Evolutionary conservation across 192 early-diverging fungal species (phyloP), one percentile per base, ranked within the genome.

Genomic region (Thamnidium elegans): DNA sequence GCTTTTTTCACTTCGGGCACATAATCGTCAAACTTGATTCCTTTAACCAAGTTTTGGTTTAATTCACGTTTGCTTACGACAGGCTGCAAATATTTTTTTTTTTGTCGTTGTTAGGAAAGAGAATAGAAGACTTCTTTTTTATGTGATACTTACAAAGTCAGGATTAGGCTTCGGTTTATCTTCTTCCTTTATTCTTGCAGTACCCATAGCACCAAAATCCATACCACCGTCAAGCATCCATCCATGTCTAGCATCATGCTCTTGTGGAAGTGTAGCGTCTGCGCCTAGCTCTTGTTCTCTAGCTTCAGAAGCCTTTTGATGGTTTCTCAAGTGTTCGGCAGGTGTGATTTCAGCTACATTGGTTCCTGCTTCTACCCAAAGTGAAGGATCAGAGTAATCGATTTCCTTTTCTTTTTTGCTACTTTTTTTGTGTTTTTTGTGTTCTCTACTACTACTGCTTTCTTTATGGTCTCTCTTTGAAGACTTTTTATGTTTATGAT

Each of bases 151-250:
- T 66, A 78, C 79, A 70, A 73, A 60, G 11, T 78, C 79, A 32
- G 76, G 76, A 67, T 81, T 61, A 0, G 70, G 69, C 14, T 75
- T 73, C 0, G 72, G 73, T 60, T 73, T 71, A 19, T 73, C 74
- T 36, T 74, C 68, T 31, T 75, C 66, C 34, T 78, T 75, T 34
- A 72, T 55, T 55, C 50, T 72, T n/a, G 59, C 47, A 17, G 62
- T 50, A 13, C 79, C 79, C 67, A 81, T 73, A 0, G 72, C 51
- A 34, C 70, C 61, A 72, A 78, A 81, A 23, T 78, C 76, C 53
- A 75, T 56, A 4, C 65, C 59, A 23, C 64, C 76, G 55, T 71
- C 73, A 5, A 68, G 60, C 67, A 72, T 78, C 79, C 70, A 72
- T 9, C 50, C 60, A 50, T 73, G 56, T 23, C 66, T 44, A 19